These are phyloP conservation scores for Ensete glaucum DNA, from an alignment of 176 grass and related monocot genomes.

Conservation along the genomic window DNA sequence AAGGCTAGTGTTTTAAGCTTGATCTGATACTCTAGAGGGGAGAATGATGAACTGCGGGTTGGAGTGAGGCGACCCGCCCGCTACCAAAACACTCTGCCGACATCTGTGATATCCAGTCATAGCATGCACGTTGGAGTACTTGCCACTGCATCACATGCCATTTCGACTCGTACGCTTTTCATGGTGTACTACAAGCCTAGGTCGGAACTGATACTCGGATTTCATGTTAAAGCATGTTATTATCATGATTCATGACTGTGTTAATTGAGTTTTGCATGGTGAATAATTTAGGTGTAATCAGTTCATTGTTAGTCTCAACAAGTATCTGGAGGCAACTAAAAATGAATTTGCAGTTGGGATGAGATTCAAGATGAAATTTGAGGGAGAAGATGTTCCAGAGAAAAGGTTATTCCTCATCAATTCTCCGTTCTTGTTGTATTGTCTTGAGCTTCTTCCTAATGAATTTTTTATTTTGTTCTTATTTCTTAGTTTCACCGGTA, in stretches of 20 bases:
- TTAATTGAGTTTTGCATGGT: neutral
- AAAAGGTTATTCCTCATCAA: slow-evolving; percentile 26
- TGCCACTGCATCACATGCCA: slow-evolving; percentile 81
- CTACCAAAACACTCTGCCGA: slow-evolving; percentile 65
- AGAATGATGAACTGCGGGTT: slow-evolving; percentile 64
- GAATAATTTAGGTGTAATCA: slow-evolving; percentile 43
- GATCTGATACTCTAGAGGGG: slow-evolving; percentile 34
- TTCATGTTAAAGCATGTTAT: neutral
- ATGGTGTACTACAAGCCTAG: slow-evolving; percentile 86
- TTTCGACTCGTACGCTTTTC: slow-evolving; percentile 58
- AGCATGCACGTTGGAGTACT: slow-evolving; percentile 94
- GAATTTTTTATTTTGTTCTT: neutral
- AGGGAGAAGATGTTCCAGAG: slow-evolving; percentile 42
- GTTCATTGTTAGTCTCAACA: slow-evolving; percentile 49
- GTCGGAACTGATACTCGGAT: neutral
- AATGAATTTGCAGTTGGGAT: slow-evolving; percentile 26
- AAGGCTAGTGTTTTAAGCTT: neutral
- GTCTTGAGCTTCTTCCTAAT: neutral
- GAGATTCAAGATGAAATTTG: slow-evolving; percentile 46
- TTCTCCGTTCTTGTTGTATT: slow-evolving; percentile 9
- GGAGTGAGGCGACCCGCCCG: slow-evolving; percentile 65
- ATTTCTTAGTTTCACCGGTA: slow-evolving; percentile 50
- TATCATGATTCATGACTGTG: slow-evolving; percentile 5
- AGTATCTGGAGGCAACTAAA: slow-evolving; percentile 41
- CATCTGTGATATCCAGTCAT: slow-evolving; percentile 87